A percentile compares a stretch with the other conserved stretches of the same genome.
These are phyloP conservation scores for Vicia sativa DNA, from an alignment of 306 rosid species.

Conservation along the genomic window DNA sequence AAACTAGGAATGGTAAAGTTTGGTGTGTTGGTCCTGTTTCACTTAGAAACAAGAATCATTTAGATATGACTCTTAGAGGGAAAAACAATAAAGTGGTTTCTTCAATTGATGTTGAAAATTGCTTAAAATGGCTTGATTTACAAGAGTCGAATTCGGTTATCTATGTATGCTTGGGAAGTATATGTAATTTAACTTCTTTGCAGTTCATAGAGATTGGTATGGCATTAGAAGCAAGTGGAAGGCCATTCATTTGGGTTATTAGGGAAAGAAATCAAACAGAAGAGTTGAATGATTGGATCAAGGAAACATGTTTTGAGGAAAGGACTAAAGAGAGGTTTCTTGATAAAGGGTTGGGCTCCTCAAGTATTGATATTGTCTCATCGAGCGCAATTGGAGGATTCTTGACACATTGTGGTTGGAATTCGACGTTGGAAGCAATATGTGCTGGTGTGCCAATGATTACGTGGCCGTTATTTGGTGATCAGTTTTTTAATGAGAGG, in stretches of 20 bases:
- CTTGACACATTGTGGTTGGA: conserved; percentile 75
- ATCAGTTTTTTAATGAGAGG: conserved; percentile 63
- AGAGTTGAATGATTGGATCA: conserved; percentile 52
- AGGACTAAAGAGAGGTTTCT: conserved; percentile 42
- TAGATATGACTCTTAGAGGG: conserved; percentile 49
- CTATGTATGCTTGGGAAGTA: conserved; percentile 62
- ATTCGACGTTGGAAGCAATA: conserved; percentile 62
- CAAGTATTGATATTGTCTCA: conserved; percentile 60
- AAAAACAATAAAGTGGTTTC: conserved; percentile 28
- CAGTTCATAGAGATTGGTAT: conserved; percentile 56
- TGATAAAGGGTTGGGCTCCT: conserved; percentile 71
- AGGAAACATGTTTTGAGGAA: conserved; percentile 49
- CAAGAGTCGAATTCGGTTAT: conserved; percentile 45
- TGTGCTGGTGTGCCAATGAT: conserved; percentile 58
- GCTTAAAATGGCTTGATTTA: conserved; percentile 55
- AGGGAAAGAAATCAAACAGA: conserved; percentile 42
- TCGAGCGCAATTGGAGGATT: conserved; percentile 61
- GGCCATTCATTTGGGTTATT: conserved; percentile 58
- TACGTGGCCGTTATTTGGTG: conserved; percentile 65
- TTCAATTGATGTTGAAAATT: conserved; percentile 34
- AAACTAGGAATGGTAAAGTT: conserved; percentile 35
- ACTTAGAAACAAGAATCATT: conserved; percentile 37
- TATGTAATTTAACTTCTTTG: conserved; percentile 39
- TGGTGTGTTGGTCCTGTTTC: conserved; percentile 62
- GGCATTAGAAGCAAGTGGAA: conserved; percentile 55